Conservation (phyloP, 345 rosid genomes). For the Cardamine chenopodiifolia region DNA sequence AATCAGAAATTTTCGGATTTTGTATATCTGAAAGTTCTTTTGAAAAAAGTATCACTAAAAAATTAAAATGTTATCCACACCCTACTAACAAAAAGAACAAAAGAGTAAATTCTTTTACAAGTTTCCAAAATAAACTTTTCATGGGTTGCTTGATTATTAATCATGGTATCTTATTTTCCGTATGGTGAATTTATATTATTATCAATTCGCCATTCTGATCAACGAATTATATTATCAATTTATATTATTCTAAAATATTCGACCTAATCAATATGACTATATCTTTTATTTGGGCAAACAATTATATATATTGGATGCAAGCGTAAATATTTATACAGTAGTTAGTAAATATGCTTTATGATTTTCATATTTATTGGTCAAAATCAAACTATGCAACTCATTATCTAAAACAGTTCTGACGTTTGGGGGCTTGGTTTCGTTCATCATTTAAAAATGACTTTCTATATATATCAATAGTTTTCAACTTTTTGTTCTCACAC, state of each 20-base stretch:
- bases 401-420: too few relatives aligned
- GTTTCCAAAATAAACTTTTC: slow-evolving; percentile 30
- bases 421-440: too few relatives aligned
- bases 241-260: slow-evolving; percentile 22
- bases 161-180: slow-evolving; percentile 32
- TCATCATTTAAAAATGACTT: not conserved
- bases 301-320: too few relatives aligned
- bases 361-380: not conserved
- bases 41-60: not conserved
- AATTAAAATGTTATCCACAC: not conserved
- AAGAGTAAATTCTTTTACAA: slow-evolving; percentile 3
- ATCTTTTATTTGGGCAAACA: too few relatives aligned
- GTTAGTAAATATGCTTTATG: not conserved
- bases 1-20: not conserved
- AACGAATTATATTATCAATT: not conserved
- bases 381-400: not conserved
- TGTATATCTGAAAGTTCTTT: not conserved
- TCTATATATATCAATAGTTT: not conserved
- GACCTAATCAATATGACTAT: slow-evolving; percentile 24
- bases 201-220: too few relatives aligned
- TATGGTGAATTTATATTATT: slow-evolving; percentile 22
- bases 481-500: not conserved
- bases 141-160: slow-evolving; percentile 37
- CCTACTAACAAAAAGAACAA: not conserved
- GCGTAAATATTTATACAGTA: not conserved